Base-by-base conservation (phyloP, 345 rosid genomes). In the Brassica cretica region DNA sequence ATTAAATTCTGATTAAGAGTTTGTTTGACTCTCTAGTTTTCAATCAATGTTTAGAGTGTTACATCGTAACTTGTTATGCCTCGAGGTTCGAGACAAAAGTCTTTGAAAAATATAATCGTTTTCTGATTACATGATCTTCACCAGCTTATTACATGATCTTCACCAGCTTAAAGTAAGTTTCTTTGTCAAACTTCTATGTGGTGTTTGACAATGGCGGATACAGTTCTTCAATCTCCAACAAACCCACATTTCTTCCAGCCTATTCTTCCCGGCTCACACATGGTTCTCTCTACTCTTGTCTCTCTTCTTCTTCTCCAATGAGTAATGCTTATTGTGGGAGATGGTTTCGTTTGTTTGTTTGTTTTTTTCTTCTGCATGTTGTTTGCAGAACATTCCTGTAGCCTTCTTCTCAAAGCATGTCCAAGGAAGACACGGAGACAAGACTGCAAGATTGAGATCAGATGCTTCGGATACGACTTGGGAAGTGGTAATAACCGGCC, bases 201-300 rank as follows among this genome's bases (percentile, higher is more conserved):
- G 44, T 53, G 16, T 39, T 72, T 16, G 2, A 70, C 73, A 67
- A 78, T 78, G 82, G 73, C 61, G 18, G 73, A 49, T 49, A 0
- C 56, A 49, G 56, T 67, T 9, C 56, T 67, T 46, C 55, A 44
- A 0, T 33, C 74, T 73, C 73, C 73, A 2, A 60, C 2, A n/a
- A 67, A 46, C 15, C 74, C 64, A 32, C 82, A 73, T 73, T 78
- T 78, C 70, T 72, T 78, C n/a, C 44, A 78, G 16, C 74, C 82
- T 46, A 49, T 78, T 32, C 82, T 78, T 68, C 65, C 74, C 0
- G 70, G 74, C 18, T 49, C 46, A 2, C 30, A 72, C 16, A 8
- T 78, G 2, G 82, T 78, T 59, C 32, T 59, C 55, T 49, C 56
- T 49, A 62, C 16, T 24, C 24, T 46, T 61, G 6, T 66, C 64